Evolutionary conservation across 495 filamentous ascomycete genomes (phyloP).

Genomic region (Aspergillus nanangensis): DNA sequence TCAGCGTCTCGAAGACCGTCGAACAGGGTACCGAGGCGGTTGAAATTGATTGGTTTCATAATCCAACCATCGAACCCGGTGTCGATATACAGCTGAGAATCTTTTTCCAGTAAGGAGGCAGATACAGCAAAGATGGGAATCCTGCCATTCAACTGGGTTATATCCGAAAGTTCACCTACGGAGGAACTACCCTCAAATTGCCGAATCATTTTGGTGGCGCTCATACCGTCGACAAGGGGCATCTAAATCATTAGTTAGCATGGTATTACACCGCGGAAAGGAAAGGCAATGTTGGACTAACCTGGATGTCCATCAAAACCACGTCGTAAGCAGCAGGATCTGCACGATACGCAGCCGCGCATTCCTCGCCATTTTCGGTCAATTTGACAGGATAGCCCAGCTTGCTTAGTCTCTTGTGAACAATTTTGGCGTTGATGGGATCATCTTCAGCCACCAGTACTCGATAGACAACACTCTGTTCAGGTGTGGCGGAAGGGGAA

Average conservation of each 20-base stretch:
- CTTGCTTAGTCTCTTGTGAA: slow-evolving; percentile 80
- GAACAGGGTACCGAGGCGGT: slow-evolving; percentile 55
- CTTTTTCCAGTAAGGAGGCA: slow-evolving; percentile 72
- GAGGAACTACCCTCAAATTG: slow-evolving; percentile 55
- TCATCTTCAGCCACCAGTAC: slow-evolving; percentile 91
- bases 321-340: slow-evolving; percentile 64
- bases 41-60: slow-evolving; percentile 70
- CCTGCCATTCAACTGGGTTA: slow-evolving; percentile 27
- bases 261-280: too few species aligned
- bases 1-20: slow-evolving; percentile 50
- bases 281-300: slow-evolving; percentile 23
- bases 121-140: slow-evolving; percentile 90
- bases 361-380: slow-evolving; percentile 85
- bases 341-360: slow-evolving; percentile 63
- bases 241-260: too few species aligned
- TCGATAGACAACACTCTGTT: slow-evolving; percentile 41
- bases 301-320: slow-evolving; percentile 97
- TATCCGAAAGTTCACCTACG: slow-evolving; percentile 42
- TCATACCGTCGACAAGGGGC: slow-evolving; percentile 87
- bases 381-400: slow-evolving; percentile 67
- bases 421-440: slow-evolving; percentile 84
- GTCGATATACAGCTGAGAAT: slow-evolving; percentile 66
- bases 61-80: slow-evolving; percentile 92
- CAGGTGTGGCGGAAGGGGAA: slow-evolving; percentile 11
- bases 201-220: slow-evolving; percentile 79